Conservation (phyloP, 371 early-diverging fungal species). For the Choanephora cucurbitarum region DNA sequence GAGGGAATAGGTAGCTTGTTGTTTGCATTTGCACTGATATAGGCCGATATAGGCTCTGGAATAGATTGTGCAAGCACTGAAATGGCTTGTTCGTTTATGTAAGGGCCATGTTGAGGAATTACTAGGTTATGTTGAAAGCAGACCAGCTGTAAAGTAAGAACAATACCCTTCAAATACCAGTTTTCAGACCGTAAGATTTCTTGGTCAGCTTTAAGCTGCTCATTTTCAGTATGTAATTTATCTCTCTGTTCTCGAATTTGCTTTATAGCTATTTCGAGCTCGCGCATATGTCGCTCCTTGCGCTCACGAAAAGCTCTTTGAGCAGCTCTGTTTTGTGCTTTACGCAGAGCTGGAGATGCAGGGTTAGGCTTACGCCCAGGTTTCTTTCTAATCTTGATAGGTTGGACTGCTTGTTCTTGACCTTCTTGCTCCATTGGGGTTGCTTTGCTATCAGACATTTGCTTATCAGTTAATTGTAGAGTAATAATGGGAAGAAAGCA, state of each 20-base stretch:
- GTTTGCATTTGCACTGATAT: constrained; percentile 35
- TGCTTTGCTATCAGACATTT: constrained; percentile 14
- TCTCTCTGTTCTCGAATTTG: constrained; percentile 58
- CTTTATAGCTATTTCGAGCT: constrained; percentile 64
- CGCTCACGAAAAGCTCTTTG: constrained; percentile 81
- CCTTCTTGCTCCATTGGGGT: neutral
- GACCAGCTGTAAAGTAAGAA: constrained; percentile 51
- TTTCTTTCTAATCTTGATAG: constrained; percentile 57
- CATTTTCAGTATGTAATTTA: constrained; percentile 44
- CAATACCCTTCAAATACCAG: constrained; percentile 55
- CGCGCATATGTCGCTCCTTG: constrained; percentile 68
- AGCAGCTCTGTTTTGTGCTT: constrained; percentile 79
- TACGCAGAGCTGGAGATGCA: constrained; percentile 67
- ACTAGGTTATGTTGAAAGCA: constrained; percentile 41
- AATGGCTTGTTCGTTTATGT: constrained; percentile 35
- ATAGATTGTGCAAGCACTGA: constrained; percentile 32
- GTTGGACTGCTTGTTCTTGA: neutral
- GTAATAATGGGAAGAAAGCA: neutral
- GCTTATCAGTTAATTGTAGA: constrained; percentile 1
- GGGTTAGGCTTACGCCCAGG: constrained; percentile 83
- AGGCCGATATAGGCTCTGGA: constrained; percentile 36
- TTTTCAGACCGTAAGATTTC: constrained; percentile 64
- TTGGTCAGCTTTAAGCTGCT: constrained; percentile 47
- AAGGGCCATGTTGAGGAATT: constrained; percentile 40
- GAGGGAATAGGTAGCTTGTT: constrained; percentile 27